Percentiles rank a stretch among this genome's conserved stretches.
These are phyloP conservation scores for Termitomyces sp. DNA, from an alignment of 768 basidiomycete genomes.

Conservation along the genomic window DNA sequence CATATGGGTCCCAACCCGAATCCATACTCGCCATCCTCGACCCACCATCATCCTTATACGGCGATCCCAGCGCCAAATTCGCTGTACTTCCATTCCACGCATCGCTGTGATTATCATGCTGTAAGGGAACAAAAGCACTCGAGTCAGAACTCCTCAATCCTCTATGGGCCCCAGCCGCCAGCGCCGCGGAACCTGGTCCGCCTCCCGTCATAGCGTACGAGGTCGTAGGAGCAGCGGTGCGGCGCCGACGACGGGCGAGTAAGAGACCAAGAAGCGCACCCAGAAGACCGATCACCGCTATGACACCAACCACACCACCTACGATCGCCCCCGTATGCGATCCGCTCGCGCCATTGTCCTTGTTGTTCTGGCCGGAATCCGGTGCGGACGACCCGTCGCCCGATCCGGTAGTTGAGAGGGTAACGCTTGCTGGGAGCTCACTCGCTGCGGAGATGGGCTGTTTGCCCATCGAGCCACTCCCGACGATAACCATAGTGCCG, in stretches of 20 bases:
- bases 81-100: slow-evolving; percentile 58
- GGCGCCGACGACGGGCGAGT: slow-evolving; percentile 52
- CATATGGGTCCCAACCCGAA: slow-evolving; percentile 31
- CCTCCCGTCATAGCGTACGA: slow-evolving; percentile 25
- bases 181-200: slow-evolving; percentile 14
- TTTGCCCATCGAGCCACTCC: slow-evolving; percentile 60
- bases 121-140: slow-evolving; percentile 71
- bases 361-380: slow-evolving; percentile 10
- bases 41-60: slow-evolving; percentile 31
- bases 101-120: slow-evolving; percentile 56
- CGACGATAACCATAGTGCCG: slow-evolving; percentile 65
- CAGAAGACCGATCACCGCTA: slow-evolving; percentile 49
- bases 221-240: slow-evolving; percentile 32
- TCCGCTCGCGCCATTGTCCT: slow-evolving; percentile 17
- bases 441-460: slow-evolving; percentile 48
- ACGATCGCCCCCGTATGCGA: slow-evolving; percentile 45
- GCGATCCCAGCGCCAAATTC: slow-evolving; percentile 35
- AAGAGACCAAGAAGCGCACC: slow-evolving; percentile 54
- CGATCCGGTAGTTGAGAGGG: slow-evolving; percentile 40
- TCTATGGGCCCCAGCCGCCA: slow-evolving; percentile 24
- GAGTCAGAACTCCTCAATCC: slow-evolving; percentile 55
- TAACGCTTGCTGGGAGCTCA: slow-evolving; percentile 50
- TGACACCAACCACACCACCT: slow-evolving; percentile 50
- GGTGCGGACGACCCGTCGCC: slow-evolving; percentile 24
- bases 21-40: slow-evolving; percentile 34